These are phyloP conservation scores for Ambrosiella xylebori DNA, from an alignment of 2,329 filamentous ascomycete species.

Conservation along the genomic window DNA sequence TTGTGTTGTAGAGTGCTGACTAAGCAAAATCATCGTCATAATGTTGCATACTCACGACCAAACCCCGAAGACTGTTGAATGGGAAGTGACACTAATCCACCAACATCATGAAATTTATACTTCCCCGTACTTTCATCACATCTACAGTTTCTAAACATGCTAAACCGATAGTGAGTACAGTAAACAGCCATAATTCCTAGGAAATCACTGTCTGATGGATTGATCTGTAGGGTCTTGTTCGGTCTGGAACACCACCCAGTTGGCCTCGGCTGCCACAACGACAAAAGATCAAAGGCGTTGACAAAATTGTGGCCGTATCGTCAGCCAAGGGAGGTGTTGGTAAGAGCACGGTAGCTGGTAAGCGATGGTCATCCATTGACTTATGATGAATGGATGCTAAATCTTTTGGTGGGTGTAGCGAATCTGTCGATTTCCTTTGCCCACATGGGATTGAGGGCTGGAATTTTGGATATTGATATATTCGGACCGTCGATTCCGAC, in stretches of 20 bases:
- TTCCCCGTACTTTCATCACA: too few relatives aligned
- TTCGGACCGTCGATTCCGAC: constrained; percentile 93
- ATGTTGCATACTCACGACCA: not conserved
- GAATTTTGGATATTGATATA: constrained; percentile 89
- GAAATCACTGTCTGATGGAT: not conserved
- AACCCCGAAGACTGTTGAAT: not conserved
- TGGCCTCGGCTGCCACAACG: constrained; percentile 62
- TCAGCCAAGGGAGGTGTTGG: constrained; percentile 97
- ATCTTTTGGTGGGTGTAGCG: constrained; percentile 22
- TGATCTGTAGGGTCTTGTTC: constrained; percentile 56
- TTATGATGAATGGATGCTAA: not conserved
- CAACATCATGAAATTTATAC: too few relatives aligned
- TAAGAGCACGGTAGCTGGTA: constrained; percentile 82
- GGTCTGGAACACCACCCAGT: constrained; percentile 41
- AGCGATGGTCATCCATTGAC: constrained; percentile 13
- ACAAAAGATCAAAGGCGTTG: constrained; percentile 65
- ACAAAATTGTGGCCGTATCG: constrained; percentile 88
- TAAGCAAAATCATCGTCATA: not conserved
- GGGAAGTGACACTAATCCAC: too few relatives aligned
- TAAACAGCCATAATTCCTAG: not conserved
- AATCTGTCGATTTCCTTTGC: constrained; percentile 83
- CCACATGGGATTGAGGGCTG: constrained; percentile 60
- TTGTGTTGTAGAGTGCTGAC: not conserved
- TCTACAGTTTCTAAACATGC: too few relatives aligned
- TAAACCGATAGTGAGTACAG: constrained; percentile 55